Evolutionary conservation across 2,329 filamentous ascomycete genomes (phyloP).

Genomic region (Aspergillus novoparasiticus): DNA sequence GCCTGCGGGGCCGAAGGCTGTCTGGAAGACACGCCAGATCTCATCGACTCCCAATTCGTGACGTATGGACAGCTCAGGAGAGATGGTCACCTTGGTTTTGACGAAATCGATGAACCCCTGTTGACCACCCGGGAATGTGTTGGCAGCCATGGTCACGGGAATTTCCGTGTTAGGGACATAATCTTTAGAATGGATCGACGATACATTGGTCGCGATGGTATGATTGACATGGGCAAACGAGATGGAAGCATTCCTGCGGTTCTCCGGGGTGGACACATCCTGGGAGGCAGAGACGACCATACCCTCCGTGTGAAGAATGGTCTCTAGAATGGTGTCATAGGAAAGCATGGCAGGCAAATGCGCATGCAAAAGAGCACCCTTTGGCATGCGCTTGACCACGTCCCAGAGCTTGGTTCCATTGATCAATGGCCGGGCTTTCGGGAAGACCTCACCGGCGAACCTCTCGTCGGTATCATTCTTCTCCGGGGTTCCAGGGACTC

Average conservation of each 20-base stretch:
- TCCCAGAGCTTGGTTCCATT: constrained; percentile 82
- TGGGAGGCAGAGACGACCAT: constrained; percentile 67
- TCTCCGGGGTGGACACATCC: constrained; percentile 54
- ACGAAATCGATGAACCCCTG: constrained; percentile 76
- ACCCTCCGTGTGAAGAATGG: constrained; percentile 67
- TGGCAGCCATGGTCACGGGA: constrained; percentile 62
- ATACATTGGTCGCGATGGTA: constrained; percentile 43
- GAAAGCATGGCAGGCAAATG: constrained; percentile 90
- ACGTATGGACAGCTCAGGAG: constrained; percentile 68
- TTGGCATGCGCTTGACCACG: constrained; percentile 82
- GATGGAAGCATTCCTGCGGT: constrained; percentile 58
- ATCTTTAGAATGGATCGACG: constrained; percentile 63
- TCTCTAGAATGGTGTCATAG: constrained; percentile 72
- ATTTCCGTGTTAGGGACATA: constrained; percentile 64
- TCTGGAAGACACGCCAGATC: constrained; percentile 79
- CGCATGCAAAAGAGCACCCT: constrained; percentile 69
- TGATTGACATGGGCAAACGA: constrained; percentile 62
- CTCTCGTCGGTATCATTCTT: constrained; percentile 17
- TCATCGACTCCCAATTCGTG: constrained; percentile 83
- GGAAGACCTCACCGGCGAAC: constrained; percentile 86
- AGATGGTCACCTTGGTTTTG: constrained; percentile 70
- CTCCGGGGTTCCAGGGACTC: constrained; percentile 11
- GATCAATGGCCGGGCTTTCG: constrained; percentile 79
- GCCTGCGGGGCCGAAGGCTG: constrained; percentile 71
- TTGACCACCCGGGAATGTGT: constrained; percentile 71